Evolutionary conservation across 768 basidiomycete genomes (phyloP), one percentile per base, ranked within the genome.

Genomic region (Suillus subluteus): DNA sequence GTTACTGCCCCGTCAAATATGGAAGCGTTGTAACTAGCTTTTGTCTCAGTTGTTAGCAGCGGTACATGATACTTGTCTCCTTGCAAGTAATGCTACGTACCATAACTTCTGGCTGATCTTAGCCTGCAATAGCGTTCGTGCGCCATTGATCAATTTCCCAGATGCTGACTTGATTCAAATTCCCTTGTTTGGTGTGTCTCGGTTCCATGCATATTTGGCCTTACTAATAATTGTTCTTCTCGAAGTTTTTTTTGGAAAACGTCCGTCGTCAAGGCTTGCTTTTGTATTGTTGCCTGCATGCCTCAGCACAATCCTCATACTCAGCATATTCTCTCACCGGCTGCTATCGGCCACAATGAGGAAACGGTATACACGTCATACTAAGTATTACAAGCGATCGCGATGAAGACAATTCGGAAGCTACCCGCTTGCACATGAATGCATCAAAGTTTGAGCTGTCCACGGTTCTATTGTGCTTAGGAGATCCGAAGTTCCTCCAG

Each of bases 1-100:
- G 26, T 44, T 43, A 35, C 44, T 65, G 8, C 65, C 65, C 15
- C 65, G 62, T 23, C 62, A 30, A 35, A 62, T 65, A 32, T 65
- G 65, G 65, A 64, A 30, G 38, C 3, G 40, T 9, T 2, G 5
- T 59, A 30, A 16, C 16, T 61, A 61, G 59, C 6, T 41, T 26
- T 61, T 40, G 2, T 30, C 6, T 23, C 56, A 6, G 18, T 30
- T 30, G 58, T 41, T 23, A 30, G 55, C 55, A 56, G 21, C 3
- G 30, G 30, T 38, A 32, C 18, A 30, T 41, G 38, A 32, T 32
- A 8, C 18, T 55, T 11, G 30, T 55, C 11, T 11, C 9, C 30
- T 56, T 56, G 12, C 35, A n/a, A 35, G 37, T 32, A 56, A 56
- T 56, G 12, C 12, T n/a, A 56, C 35, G 7, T 21, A 21, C 32